Conservation (phyloP, 805 yeast species). For the Nakazawaea holstii region DNA sequence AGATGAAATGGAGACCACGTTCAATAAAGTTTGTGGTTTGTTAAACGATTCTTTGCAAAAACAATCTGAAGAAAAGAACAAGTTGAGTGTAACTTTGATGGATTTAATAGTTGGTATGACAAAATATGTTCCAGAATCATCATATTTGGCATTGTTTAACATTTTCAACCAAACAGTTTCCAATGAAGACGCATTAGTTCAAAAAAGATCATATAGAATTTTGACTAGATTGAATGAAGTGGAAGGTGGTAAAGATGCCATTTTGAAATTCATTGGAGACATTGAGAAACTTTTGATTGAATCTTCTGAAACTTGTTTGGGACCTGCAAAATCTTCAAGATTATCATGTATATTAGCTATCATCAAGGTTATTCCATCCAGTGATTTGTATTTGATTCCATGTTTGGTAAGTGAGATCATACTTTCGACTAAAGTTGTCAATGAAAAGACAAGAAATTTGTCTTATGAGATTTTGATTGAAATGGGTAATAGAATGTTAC, state of each 20-base stretch:
- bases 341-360: conserved; percentile 60
- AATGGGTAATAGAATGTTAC: conserved; percentile 75
- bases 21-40: conserved; percentile 79
- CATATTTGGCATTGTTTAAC: conserved; percentile 70
- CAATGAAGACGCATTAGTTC: conserved; percentile 60
- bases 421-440: conserved; percentile 83
- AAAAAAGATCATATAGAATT: conserved; percentile 85
- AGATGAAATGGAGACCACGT: conserved; percentile 66
- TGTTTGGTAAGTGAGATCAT: conserved; percentile 82
- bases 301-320: conserved; percentile 51
- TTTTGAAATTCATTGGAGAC: conserved; percentile 45
- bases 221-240: conserved; percentile 66
- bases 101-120: conserved; percentile 86
- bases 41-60: conserved; percentile 60
- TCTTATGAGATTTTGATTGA: conserved; percentile 71
- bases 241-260: conserved; percentile 54
- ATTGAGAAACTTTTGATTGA: conserved; percentile 56
- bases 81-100: conserved; percentile 78
- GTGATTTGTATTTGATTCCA: conserved; percentile 74
- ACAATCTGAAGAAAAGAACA: conserved; percentile 31
- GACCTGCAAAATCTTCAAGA: conserved; percentile 79
- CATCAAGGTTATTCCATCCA: conserved; percentile 55
- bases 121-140: conserved; percentile 67
- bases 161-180: conserved; percentile 68
- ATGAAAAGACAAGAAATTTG: conserved; percentile 83